These are phyloP conservation scores for Tolypocladium capitatum DNA, from an alignment of 2,329 filamentous ascomycete species.

Conservation along the genomic window DNA sequence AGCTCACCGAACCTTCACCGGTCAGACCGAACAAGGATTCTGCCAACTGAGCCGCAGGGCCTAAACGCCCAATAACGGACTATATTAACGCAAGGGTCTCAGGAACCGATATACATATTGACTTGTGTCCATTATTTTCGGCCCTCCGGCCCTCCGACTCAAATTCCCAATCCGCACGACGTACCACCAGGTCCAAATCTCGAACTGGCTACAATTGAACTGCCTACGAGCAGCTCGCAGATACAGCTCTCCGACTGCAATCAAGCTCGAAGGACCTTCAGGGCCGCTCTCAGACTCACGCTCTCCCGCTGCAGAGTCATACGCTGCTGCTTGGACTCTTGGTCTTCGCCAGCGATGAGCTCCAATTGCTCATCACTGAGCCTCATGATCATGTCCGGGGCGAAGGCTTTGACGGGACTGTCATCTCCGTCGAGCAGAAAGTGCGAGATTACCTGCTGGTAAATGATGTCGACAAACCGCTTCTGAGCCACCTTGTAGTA, in stretches of 20 bases:
- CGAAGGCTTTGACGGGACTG: conserved; percentile 41
- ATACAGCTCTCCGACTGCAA: too few species aligned
- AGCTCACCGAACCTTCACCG: neutral
- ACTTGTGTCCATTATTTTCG: too few species aligned
- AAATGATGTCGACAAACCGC: conserved; percentile 51
- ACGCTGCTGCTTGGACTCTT: conserved; percentile 24
- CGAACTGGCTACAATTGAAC: too few species aligned
- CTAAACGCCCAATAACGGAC: too few species aligned
- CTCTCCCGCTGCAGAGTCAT: conserved; percentile 31
- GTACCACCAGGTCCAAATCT: too few species aligned
- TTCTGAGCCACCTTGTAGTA: conserved; percentile 50
- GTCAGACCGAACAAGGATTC: neutral
- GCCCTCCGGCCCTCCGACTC: too few species aligned
- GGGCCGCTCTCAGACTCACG: conserved; percentile 25
- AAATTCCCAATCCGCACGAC: too few species aligned
- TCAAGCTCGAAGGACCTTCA: conserved; percentile 10
- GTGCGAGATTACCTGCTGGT: conserved; percentile 42
- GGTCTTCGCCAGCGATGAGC: conserved; percentile 45
- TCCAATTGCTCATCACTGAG: conserved; percentile 36
- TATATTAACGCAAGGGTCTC: too few species aligned
- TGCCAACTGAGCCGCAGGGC: too few species aligned
- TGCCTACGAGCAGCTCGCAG: too few species aligned
- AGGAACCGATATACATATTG: too few species aligned
- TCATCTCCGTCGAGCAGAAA: conserved; percentile 34
- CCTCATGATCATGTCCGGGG: conserved; percentile 31